phyloP scores from a whole-genome alignment of 129 eudicot genomes.

The Chrysanthemum makinoi region DNA sequence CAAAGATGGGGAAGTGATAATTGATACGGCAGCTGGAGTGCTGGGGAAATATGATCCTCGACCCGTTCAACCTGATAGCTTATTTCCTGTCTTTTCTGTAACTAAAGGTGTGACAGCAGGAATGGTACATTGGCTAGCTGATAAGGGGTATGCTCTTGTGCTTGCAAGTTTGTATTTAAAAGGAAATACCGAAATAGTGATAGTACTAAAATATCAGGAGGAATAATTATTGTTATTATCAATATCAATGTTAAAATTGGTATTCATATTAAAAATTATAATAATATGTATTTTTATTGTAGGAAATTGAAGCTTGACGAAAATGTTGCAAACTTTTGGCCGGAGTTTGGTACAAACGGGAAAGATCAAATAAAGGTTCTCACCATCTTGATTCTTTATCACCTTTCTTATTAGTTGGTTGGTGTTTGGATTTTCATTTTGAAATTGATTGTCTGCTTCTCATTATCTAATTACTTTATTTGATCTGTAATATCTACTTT shows the following conservation, averaged over 20 bases:
- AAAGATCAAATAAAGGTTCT: conserved; percentile 72
- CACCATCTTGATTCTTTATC: not conserved
- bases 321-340: conserved; percentile 73
- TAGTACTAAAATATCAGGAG: no score
- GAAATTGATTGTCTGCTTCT: no score
- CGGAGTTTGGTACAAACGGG: conserved; percentile 69
- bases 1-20: conserved; percentile 90
- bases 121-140: conserved; percentile 89
- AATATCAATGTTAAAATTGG: no score
- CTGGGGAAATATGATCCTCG: conserved; percentile 96
- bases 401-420: not conserved
- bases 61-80: conserved; percentile 90
- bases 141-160: conserved; percentile 60
- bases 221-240: no score
- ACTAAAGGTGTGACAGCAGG: conserved; percentile 90
- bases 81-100: conserved; percentile 86
- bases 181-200: no score
- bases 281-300: conserved; percentile 16
- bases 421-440: no score
- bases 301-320: conserved; percentile 90
- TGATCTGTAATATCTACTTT: not conserved
- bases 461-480: not conserved
- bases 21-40: conserved; percentile 95
- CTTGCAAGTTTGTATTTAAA: not conserved
- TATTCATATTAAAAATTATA: not conserved